Base-by-base conservation (phyloP, 2,329 filamentous ascomycete species). In the Aspergillus sp. region DNA sequence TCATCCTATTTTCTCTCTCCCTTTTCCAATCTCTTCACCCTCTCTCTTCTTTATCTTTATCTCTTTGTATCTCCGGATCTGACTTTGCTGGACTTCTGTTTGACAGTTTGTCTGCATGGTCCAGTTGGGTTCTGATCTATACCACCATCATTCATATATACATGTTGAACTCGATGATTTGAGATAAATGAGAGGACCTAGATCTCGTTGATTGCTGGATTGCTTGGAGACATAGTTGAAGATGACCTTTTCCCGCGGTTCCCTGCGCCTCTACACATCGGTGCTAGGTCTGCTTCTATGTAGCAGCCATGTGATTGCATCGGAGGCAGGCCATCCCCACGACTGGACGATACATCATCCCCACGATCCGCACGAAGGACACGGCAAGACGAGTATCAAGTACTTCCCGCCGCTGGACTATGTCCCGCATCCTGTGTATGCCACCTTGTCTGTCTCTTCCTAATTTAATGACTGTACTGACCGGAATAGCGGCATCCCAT, bases 401-500 rank as follows among this genome's bases (percentile, higher is more conserved):
- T 46, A 25, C 17, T 41, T 48, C 19, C 50, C 50, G 13, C n/a
- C 42, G 15, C 22, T 41, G n/a, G 13, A 43, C 19, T 52, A 52
- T 41, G 37, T 25, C 7, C 50, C 50, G 32, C 45, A 47, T 13
- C 46, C 44, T 42, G 44, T 39, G 50, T 52, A 45, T 32, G 15
- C 15, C 7, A 15, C 3, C 32, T 25, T 19, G 17, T 19, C 3
- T 19, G 17, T 19, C 17, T 19, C 17, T n/a, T 22, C 33, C 13
- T 2, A 15, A 2, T 7, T 7, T 7, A 5, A 17, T 5, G 2
- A 25, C 20, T 4, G 25, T 15, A 23, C 48, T 46, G 20, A 46
- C 41, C 23, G 3, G 3, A 41, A 23, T 23, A 61, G 55, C 20
- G 57, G 56, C 2, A 52, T 58, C 15, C 57, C 56, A 2, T 61